A percentile compares a stretch with the other conserved stretches of the same genome.
These are phyloP conservation scores for Spergularia marina DNA, from an alignment of 148 eudicot genomes.

Conservation along the genomic window DNA sequence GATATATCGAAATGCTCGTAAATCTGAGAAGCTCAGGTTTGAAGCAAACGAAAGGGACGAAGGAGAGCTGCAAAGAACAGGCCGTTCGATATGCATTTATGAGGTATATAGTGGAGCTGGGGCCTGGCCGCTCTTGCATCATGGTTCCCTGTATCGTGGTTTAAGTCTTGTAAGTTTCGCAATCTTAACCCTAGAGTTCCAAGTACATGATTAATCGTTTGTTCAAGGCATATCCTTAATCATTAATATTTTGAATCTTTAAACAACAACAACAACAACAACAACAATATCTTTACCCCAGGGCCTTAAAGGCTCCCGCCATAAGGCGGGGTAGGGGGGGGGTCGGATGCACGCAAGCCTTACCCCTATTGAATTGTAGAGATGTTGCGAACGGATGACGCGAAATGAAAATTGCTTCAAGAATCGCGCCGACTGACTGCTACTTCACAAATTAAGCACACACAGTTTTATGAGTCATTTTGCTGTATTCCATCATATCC, in stretches of 20 bases:
- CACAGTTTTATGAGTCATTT: no score
- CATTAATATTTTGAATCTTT: neutral
- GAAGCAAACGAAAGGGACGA: conserved; percentile 93
- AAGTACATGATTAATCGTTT: neutral
- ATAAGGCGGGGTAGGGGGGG: no score
- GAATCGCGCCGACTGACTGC: no score
- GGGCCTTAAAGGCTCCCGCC: no score
- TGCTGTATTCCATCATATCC: no score
- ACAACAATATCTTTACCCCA: no score
- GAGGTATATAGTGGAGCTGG: conserved; percentile 92
- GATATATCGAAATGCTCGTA: conserved; percentile 80
- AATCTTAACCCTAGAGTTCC: neutral
- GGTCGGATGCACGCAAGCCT: no score
- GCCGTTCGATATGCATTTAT: conserved; percentile 77
- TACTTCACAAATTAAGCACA: no score
- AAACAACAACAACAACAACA: no score
- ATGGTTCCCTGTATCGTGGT: conserved; percentile 96
- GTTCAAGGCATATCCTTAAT: neutral
- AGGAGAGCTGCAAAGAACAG: conserved; percentile 95
- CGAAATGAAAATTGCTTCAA: no score
- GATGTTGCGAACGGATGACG: no score
- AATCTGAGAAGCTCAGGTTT: conserved; percentile 77
- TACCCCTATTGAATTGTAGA: no score
- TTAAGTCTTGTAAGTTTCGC: conserved; percentile 80
- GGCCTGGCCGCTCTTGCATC: conserved; percentile 91